Conservation (phyloP, 768 basidiomycete genomes). For the Tylopilus subfusipes region DNA sequence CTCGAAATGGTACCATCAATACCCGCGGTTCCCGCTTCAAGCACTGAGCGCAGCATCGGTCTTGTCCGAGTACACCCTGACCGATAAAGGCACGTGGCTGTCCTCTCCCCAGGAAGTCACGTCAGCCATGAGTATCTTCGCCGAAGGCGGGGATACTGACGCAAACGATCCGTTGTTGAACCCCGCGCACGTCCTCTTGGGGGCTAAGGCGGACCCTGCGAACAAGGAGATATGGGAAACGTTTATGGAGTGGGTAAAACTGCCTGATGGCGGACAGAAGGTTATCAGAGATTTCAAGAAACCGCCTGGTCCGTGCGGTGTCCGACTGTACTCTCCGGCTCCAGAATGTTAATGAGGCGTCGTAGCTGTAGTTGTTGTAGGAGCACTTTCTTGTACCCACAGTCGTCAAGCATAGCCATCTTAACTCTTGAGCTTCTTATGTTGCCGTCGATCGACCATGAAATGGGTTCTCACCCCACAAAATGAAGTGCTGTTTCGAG, state of each 20-base stretch:
- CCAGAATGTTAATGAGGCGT: too few relatives aligned
- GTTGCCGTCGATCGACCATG: too few relatives aligned
- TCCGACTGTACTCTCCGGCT: constrained; percentile 26
- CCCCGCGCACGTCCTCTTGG: constrained; percentile 44
- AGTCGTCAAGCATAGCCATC: too few relatives aligned
- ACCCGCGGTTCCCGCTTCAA: constrained; percentile 49
- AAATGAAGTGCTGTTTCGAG: too few relatives aligned
- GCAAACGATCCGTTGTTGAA: constrained; percentile 43
- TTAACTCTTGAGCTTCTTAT: too few relatives aligned
- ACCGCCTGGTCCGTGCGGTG: constrained; percentile 8
- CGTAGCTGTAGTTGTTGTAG: too few relatives aligned
- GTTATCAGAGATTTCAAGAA: constrained; percentile 40
- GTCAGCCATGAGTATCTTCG: constrained; percentile 36
- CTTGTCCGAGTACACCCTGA: constrained; percentile 51
- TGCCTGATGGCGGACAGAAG: constrained; percentile 41
- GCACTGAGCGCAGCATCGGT: constrained; percentile 46
- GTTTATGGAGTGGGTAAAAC: constrained; percentile 46
- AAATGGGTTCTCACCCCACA: too few relatives aligned
- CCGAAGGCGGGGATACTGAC: constrained; percentile 38
- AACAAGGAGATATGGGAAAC: constrained; percentile 30
- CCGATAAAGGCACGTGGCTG: constrained; percentile 49
- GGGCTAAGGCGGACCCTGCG: constrained; percentile 24
- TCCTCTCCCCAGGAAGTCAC: constrained; percentile 36
- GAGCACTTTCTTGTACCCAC: too few relatives aligned
- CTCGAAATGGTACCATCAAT: constrained; percentile 59